Percentiles rank a stretch among this genome's conserved stretches.
phyloP scores from a whole-genome alignment of 2,329 filamentous ascomycete genomes.

The Phialocephala subalpina region DNA sequence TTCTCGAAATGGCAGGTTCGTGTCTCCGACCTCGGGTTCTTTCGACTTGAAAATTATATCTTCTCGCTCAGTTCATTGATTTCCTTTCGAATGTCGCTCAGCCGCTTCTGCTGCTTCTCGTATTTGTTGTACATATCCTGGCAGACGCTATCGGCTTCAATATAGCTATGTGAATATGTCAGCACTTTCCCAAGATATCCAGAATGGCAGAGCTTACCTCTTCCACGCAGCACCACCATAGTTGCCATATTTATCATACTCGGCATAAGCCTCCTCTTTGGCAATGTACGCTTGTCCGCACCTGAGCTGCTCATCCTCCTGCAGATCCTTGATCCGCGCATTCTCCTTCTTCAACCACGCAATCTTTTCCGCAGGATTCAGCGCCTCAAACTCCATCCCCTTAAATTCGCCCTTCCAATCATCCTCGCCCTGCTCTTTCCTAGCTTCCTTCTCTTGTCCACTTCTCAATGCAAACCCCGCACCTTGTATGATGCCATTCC shows the following conservation, averaged over 20 bases:
- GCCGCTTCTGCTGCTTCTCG: constrained; percentile 24
- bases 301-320: constrained; percentile 22
- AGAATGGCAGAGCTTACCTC: constrained; percentile 14
- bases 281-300: constrained; percentile 32
- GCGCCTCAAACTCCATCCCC: constrained; percentile 23
- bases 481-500: constrained; percentile 25
- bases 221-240: constrained; percentile 31
- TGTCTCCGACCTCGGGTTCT: too few species aligned
- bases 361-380: constrained; percentile 26
- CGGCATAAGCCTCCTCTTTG: constrained; percentile 29
- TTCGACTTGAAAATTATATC: constrained; percentile 6
- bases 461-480: constrained; percentile 20
- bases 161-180: constrained; percentile 20
- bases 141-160: constrained; percentile 25
- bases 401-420: constrained; percentile 41
- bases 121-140: constrained; percentile 26
- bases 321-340: constrained; percentile 45
- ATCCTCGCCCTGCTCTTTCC: constrained; percentile 23
- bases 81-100: constrained; percentile 20
- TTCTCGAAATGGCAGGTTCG: too few species aligned
- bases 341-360: constrained; percentile 42
- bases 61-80: constrained; percentile 15
- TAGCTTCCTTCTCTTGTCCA: constrained; percentile 27
- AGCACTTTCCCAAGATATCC: neutral
- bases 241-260: constrained; percentile 29